phyloP scores from a whole-genome alignment of 23 red algal genomes.

The Gracilaria domingensis region DNA sequence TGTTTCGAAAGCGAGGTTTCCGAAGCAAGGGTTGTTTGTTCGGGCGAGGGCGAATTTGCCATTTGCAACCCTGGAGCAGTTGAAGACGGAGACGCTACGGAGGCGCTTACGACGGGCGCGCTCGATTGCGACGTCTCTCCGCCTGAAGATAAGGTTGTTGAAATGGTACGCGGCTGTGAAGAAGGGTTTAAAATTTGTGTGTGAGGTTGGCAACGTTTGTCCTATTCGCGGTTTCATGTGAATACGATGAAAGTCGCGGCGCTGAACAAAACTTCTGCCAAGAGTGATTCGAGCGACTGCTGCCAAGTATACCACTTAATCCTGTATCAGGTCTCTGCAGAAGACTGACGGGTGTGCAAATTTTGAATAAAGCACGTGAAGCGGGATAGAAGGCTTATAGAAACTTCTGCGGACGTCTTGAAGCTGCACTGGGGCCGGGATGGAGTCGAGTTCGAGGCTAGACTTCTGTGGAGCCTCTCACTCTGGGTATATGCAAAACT shows the following conservation, averaged over 20 bases:
- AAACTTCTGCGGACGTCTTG: no score
- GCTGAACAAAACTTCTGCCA: neutral
- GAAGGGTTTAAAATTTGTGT: conserved; percentile 7
- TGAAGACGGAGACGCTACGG: conserved; percentile 3
- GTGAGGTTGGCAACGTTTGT: neutral
- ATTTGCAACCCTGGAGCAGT: neutral
- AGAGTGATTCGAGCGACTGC: neutral
- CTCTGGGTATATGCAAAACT: no score
- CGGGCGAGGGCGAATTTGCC: neutral
- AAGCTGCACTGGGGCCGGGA: no score
- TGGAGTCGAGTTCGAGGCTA: no score
- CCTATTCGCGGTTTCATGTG: conserved; percentile 45
- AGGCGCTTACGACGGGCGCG: no score
- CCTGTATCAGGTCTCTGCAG: no score
- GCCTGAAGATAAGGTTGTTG: neutral
- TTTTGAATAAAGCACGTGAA: no score
- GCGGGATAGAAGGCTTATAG: neutral
- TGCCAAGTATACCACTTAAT: neutral
- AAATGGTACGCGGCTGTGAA: neutral
- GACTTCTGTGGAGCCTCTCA: no score
- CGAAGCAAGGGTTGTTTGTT: neutral
- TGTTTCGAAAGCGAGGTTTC: conserved; percentile 60
- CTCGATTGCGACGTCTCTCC: neutral
- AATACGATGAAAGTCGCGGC: neutral
- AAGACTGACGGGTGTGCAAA: neutral